These are phyloP conservation scores for Cryptococcus amylolentus DNA, from an alignment of 1,284 basidiomycete species.

Conservation along the genomic window DNA sequence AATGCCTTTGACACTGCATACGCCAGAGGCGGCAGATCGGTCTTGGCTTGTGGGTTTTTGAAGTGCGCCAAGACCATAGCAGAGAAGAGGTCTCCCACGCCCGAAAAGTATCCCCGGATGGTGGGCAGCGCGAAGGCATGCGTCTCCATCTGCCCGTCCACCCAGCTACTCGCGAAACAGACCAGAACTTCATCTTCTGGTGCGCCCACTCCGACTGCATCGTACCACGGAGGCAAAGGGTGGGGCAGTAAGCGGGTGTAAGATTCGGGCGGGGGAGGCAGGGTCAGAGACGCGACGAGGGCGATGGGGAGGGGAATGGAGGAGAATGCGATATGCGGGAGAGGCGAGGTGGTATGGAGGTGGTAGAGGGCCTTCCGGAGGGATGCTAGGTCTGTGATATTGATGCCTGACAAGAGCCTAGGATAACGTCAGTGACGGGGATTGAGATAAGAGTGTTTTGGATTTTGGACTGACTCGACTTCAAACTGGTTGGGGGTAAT, in stretches of 20 bases:
- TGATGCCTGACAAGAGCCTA: slow-evolving; percentile 69
- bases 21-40: slow-evolving; percentile 51
- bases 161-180: slow-evolving; percentile 66
- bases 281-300: slow-evolving; percentile 29
- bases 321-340: slow-evolving; percentile 87
- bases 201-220: slow-evolving; percentile 20
- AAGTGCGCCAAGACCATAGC: slow-evolving; percentile 86
- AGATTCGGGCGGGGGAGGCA: slow-evolving; percentile 39
- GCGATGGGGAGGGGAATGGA: slow-evolving; percentile 60
- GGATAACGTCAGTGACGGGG: neutral
- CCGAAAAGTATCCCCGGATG: slow-evolving; percentile 88
- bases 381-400: slow-evolving; percentile 63
- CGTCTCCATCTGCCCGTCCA: slow-evolving; percentile 49
- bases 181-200: slow-evolving; percentile 58
- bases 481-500: slow-evolving; percentile 99
- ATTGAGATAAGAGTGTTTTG: neutral
- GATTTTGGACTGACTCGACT: slow-evolving; percentile 67
- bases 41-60: slow-evolving; percentile 30
- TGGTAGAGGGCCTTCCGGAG: slow-evolving; percentile 66
- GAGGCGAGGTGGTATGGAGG: slow-evolving; percentile 69
- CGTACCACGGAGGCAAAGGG: slow-evolving; percentile 34
- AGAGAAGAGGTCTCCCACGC: slow-evolving; percentile 95
- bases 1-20: slow-evolving; percentile 67
- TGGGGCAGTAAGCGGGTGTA: slow-evolving; percentile 37
- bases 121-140: slow-evolving; percentile 71